Evolutionary conservation across 2,329 filamentous ascomycete species (phyloP).

Genomic region (Penicillium palitans): DNA sequence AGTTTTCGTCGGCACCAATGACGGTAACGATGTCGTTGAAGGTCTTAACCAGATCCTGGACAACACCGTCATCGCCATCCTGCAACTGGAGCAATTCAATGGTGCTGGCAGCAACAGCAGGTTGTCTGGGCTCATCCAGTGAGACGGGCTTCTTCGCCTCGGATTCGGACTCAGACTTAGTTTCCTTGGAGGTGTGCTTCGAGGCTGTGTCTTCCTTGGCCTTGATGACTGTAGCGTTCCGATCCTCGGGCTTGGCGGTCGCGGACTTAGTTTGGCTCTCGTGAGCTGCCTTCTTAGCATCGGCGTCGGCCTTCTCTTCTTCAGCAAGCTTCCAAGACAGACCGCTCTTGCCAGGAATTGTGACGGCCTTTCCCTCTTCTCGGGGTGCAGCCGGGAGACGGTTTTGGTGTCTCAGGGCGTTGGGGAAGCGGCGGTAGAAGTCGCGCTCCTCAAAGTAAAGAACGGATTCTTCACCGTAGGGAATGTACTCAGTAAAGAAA

Average conservation of each 20-base stretch:
- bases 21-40: constrained; percentile 94
- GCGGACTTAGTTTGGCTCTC: constrained; percentile 31
- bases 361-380: constrained; percentile 69
- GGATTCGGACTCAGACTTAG: constrained; percentile 11
- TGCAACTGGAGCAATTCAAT: constrained; percentile 77
- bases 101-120: constrained; percentile 54
- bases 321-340: constrained; percentile 76
- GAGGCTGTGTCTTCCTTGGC: constrained; percentile 33
- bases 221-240: constrained; percentile 30
- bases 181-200: constrained; percentile 29
- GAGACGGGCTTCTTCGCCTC: constrained; percentile 32
- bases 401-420: constrained; percentile 52
- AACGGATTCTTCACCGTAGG: constrained; percentile 90
- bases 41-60: constrained; percentile 91
- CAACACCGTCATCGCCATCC: constrained; percentile 78
- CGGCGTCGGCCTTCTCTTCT: constrained; percentile 59
- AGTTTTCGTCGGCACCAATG: constrained; percentile 81
- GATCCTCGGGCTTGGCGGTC: constrained; percentile 31
- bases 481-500: constrained; percentile 96
- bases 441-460: constrained; percentile 94
- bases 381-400: constrained; percentile 31
- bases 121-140: constrained; percentile 40
- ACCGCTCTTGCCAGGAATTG: constrained; percentile 81
- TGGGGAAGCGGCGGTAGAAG: constrained; percentile 81
- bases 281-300: constrained; percentile 53